These are phyloP conservation scores for Penicillium sp. DNA, from an alignment of 2,329 filamentous ascomycete genomes.

Conservation along the genomic window DNA sequence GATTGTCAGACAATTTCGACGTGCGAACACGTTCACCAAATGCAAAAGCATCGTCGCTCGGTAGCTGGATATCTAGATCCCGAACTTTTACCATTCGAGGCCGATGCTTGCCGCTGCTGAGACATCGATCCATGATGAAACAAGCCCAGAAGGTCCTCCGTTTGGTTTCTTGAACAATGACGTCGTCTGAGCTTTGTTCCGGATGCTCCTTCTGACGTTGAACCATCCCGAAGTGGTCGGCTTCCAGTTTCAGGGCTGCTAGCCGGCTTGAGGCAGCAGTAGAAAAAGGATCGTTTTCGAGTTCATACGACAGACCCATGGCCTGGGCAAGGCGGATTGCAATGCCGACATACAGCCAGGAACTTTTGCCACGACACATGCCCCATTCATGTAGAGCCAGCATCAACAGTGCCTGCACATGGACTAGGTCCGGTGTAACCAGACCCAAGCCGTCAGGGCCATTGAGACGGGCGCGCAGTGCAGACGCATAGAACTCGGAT, in stretches of 20 bases:
- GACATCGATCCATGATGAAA: slow-evolving; percentile 50
- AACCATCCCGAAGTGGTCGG: slow-evolving; percentile 34
- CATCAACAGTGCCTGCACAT: slow-evolving; percentile 54
- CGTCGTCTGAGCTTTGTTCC: slow-evolving; percentile 41
- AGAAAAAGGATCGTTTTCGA: slow-evolving; percentile 40
- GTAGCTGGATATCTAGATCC: slow-evolving; percentile 40
- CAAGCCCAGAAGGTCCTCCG: slow-evolving; percentile 53
- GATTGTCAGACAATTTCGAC: slow-evolving; percentile 44
- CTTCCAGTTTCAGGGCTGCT: slow-evolving; percentile 33
- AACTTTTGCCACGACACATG: slow-evolving; percentile 50
- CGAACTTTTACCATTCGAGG: slow-evolving; percentile 50
- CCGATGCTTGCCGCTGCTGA: slow-evolving; percentile 47
- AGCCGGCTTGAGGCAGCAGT: slow-evolving; percentile 24
- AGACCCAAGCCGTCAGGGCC: slow-evolving; percentile 40
- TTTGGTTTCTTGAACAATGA: slow-evolving; percentile 50
- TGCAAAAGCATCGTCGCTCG: slow-evolving; percentile 46
- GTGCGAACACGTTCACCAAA: slow-evolving; percentile 54
- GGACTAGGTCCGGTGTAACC: slow-evolving; percentile 45
- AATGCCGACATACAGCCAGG: slow-evolving; percentile 50
- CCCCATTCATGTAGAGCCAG: slow-evolving; percentile 57
- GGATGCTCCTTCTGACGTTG: slow-evolving; percentile 30
- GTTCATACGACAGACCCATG: slow-evolving; percentile 43
- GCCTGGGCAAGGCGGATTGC: slow-evolving; percentile 44
- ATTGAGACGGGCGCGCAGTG: slow-evolving; percentile 46
- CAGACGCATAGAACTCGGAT: slow-evolving; percentile 54